These are phyloP conservation scores for Fusarium redolens DNA, from an alignment of 2,329 filamentous ascomycete genomes.

Conservation along the genomic window DNA sequence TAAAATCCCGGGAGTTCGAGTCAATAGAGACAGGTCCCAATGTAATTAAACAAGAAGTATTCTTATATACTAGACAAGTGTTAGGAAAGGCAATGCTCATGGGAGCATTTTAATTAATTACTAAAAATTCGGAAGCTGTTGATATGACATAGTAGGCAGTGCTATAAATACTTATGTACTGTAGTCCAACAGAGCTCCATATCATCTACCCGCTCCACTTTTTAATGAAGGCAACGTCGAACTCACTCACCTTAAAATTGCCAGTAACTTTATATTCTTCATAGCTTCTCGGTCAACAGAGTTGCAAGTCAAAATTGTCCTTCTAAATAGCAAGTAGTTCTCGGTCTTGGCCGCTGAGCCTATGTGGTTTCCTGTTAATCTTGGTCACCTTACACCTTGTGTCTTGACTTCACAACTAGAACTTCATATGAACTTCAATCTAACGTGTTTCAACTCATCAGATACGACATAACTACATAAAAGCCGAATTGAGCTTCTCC, in stretches of 20 bases:
- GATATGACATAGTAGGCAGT: not conserved
- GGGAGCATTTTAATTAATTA: not conserved
- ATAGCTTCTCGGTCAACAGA: not conserved
- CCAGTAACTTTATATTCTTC: not conserved
- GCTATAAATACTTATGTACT: too few relatives aligned
- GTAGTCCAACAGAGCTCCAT: not conserved
- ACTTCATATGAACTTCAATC: constrained; percentile 43
- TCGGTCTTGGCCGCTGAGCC: not conserved
- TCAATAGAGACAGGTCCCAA: not conserved
- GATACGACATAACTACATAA: constrained; percentile 58
- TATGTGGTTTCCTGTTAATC: not conserved
- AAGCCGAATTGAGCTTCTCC: constrained; percentile 52
- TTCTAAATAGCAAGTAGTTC: not conserved
- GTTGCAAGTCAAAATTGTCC: not conserved
- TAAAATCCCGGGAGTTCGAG: not conserved
- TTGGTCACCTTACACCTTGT: not conserved
- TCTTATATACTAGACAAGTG: not conserved
- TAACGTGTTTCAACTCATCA: constrained; percentile 56
- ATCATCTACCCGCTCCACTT: not conserved
- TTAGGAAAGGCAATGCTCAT: not conserved
- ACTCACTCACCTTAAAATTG: not conserved
- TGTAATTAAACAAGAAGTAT: not conserved
- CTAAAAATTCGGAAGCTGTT: not conserved
- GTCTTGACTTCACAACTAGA: not conserved
- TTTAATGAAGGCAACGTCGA: not conserved